phyloP scores from a whole-genome alignment of 2,329 filamentous ascomycete genomes.

The Pestalotiopsis sp. region DNA sequence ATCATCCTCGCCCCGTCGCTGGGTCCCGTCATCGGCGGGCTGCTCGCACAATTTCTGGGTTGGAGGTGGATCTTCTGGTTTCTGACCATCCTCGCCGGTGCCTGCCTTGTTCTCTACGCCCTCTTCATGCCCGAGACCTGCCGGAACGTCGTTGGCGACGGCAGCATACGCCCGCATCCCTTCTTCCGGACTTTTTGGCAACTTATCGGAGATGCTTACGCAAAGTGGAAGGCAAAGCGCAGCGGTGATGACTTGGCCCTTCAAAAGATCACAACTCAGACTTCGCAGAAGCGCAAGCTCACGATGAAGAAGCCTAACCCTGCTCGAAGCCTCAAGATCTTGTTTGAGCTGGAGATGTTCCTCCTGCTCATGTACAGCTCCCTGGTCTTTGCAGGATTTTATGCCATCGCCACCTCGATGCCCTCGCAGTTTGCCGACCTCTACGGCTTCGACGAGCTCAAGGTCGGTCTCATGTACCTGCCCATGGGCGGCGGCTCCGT shows the following conservation, averaged over 20 bases:
- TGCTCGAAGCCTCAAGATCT: conserved; percentile 32
- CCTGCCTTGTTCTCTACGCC: conserved; percentile 16
- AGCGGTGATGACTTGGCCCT: conserved; percentile 11
- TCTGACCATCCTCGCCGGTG: conserved; percentile 21
- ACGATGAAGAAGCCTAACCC: conserved; percentile 30
- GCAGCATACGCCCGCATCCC: conserved; percentile 35
- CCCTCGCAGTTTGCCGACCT: conserved; percentile 35
- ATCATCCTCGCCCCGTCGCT: conserved; percentile 39
- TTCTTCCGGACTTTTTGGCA: conserved; percentile 27
- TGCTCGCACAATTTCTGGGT: conserved; percentile 42
- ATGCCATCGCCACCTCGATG: conserved; percentile 32
- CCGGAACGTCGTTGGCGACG: conserved; percentile 44
- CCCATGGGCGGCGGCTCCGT: conserved; percentile 38
- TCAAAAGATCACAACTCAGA: conserved; percentile 13
- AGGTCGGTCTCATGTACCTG: conserved; percentile 40
- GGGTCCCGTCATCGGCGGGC: conserved; percentile 51
- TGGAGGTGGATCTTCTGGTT: conserved; percentile 28
- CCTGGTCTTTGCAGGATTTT: conserved; percentile 35
- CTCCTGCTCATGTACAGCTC: conserved; percentile 33
- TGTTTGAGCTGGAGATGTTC: conserved; percentile 36
- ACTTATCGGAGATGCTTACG: conserved; percentile 19
- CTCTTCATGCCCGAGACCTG: conserved; percentile 40
- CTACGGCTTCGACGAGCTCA: conserved; percentile 54
- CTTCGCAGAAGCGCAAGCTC: conserved; percentile 17
- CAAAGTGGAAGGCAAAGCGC: neutral